phyloP scores from a whole-genome alignment of 352 stramenopile species.

The Thraustotheca clavata region DNA sequence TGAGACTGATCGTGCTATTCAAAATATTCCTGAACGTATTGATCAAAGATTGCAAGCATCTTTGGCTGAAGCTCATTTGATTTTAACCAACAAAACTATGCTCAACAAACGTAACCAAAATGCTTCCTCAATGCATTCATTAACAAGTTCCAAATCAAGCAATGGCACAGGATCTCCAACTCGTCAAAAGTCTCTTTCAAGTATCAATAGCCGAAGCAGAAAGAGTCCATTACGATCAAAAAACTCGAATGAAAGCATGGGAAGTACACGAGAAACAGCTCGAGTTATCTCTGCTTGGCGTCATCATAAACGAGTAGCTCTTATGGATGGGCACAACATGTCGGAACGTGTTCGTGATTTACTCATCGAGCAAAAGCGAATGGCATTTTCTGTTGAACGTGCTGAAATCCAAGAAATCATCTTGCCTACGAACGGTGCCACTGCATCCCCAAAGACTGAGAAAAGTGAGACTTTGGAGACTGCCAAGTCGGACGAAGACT shows the following conservation, averaged over 20 bases:
- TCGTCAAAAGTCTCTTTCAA: not conserved
- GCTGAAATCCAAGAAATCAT: conserved; percentile 83
- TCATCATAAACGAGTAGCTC: conserved; percentile 76
- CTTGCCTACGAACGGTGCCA: conserved; percentile 42
- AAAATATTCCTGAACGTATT: conserved; percentile 82
- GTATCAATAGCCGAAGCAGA: conserved; percentile 20
- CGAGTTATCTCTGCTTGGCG: conserved; percentile 79
- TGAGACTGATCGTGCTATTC: conserved; percentile 75
- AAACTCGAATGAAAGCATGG: conserved; percentile 28
- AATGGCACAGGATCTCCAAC: conserved; percentile 11
- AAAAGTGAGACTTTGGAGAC: not conserved
- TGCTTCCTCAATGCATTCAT: conserved; percentile 11
- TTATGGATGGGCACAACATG: conserved; percentile 84
- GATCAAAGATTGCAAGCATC: conserved; percentile 66
- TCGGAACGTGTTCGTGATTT: conserved; percentile 67
- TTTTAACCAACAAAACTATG: conserved; percentile 65
- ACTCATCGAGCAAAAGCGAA: conserved; percentile 80
- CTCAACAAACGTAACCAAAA: conserved; percentile 5
- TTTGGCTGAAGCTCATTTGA: conserved; percentile 58
- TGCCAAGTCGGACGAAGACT: conserved; percentile 40
- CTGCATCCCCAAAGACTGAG: not conserved
- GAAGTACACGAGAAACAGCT: conserved; percentile 42
- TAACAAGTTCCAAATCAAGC: conserved; percentile 7
- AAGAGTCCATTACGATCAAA: conserved; percentile 34
- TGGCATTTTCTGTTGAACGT: conserved; percentile 75